Evolutionary conservation across 1,284 basidiomycete species (phyloP).

Genomic region (Rhodotorula sp.): DNA sequence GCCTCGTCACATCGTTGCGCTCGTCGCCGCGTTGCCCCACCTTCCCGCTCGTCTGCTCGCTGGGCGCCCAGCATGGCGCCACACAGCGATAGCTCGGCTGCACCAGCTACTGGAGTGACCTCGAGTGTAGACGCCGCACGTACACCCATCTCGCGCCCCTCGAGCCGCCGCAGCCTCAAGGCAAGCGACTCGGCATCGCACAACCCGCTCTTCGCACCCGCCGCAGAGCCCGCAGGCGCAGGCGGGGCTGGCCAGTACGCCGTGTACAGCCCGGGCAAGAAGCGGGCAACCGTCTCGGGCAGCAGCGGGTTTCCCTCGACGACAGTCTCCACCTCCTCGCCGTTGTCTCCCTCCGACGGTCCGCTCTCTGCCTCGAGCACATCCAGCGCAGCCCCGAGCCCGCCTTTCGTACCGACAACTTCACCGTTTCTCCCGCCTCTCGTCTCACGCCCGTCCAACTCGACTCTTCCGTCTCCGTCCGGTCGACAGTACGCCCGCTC

Average conservation of each 20-base stretch:
- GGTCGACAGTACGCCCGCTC: constrained; percentile 25
- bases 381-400: not conserved
- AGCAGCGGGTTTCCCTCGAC: not conserved
- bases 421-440: constrained; percentile 30
- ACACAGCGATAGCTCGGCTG: no score
- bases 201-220: constrained; percentile 4
- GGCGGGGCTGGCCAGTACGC: constrained; percentile 8
- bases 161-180: constrained; percentile 12
- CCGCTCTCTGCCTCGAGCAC: not conserved
- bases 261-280: constrained; percentile 22
- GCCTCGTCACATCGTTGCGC: no score
- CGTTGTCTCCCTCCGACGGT: constrained; percentile 2
- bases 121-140: not conserved
- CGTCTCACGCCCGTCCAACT: constrained; percentile 35
- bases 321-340: not conserved
- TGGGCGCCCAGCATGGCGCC: no score
- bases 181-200: constrained; percentile 1
- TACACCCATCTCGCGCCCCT: not conserved
- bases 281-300: constrained; percentile 2
- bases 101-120: not conserved
- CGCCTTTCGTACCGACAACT: constrained; percentile 27
- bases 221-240: not conserved
- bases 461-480: constrained; percentile 24
- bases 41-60: no score
- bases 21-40: no score